phyloP scores from a whole-genome alignment of 768 basidiomycete genomes.

The Lentinula detonsa region DNA sequence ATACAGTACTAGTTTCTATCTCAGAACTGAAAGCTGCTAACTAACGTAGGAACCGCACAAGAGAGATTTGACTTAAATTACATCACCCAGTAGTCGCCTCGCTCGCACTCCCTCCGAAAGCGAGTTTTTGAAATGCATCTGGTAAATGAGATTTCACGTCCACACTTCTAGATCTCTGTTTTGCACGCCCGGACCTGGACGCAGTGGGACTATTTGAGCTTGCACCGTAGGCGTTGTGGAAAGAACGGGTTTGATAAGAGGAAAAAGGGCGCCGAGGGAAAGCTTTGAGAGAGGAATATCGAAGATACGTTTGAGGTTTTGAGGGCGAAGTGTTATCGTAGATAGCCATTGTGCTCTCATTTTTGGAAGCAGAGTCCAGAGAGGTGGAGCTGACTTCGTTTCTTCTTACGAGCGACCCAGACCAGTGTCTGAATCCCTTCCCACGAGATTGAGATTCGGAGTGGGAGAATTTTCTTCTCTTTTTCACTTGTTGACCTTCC shows the following conservation, averaged over 20 bases:
- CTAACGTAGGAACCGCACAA: too few relatives aligned
- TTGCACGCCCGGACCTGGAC: not conserved
- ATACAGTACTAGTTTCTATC: too few relatives aligned
- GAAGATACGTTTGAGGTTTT: not conserved
- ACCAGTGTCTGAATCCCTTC: not conserved
- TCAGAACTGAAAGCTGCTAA: too few relatives aligned
- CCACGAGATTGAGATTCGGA: not conserved
- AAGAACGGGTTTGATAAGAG: not conserved
- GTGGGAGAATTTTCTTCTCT: not conserved
- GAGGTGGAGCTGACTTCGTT: not conserved
- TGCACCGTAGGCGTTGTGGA: not conserved
- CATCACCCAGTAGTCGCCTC: too few relatives aligned
- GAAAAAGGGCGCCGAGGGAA: not conserved
- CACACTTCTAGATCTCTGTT: not conserved
- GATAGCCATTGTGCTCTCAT: not conserved
- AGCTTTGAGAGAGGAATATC: not conserved
- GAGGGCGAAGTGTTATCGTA: not conserved
- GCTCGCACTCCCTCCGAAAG: not conserved
- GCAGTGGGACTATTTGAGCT: not conserved
- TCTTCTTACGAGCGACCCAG: not conserved
- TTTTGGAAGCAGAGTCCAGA: not conserved
- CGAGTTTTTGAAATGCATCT: not conserved
- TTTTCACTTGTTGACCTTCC: slow-evolving; percentile 11
- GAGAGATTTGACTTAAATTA: too few relatives aligned
- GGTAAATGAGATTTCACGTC: not conserved